These are phyloP conservation scores for Nitzschia sp. DNA, from an alignment of 108 stramenopile species.

Conservation along the genomic window DNA sequence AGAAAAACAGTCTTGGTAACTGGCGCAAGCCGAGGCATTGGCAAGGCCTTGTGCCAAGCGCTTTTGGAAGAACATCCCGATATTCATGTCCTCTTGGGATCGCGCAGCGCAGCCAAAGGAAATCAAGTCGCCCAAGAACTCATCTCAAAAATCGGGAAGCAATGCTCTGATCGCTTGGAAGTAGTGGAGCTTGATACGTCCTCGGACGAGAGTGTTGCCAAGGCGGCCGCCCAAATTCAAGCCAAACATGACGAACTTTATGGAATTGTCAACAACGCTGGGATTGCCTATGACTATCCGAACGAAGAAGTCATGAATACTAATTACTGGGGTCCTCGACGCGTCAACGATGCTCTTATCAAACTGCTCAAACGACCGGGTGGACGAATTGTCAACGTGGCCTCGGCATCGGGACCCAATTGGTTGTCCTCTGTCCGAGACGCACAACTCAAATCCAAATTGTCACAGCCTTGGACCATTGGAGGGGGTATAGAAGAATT, in stretches of 20 bases:
- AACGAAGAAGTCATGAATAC: slow-evolving; percentile 50
- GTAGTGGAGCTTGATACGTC: slow-evolving; percentile 54
- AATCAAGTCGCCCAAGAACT: slow-evolving; percentile 49
- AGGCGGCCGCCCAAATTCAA: slow-evolving; percentile 42
- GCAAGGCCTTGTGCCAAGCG: slow-evolving; percentile 54
- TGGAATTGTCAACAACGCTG: slow-evolving; percentile 77
- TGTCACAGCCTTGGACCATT: slow-evolving; percentile 31
- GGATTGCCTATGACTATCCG: slow-evolving; percentile 28
- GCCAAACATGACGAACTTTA: slow-evolving; percentile 33
- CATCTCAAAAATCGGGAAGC: slow-evolving; percentile 26
- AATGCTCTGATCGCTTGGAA: slow-evolving; percentile 39
- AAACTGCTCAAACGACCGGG: slow-evolving; percentile 32
- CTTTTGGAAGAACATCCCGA: slow-evolving; percentile 52
- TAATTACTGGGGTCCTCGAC: slow-evolving; percentile 57
- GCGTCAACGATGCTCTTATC: slow-evolving; percentile 56
- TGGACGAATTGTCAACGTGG: slow-evolving; percentile 68
- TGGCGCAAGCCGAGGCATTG: slow-evolving; percentile 61
- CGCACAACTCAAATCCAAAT: slow-evolving; percentile 15
- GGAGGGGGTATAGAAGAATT: slow-evolving; percentile 37
- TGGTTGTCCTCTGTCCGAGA: slow-evolving; percentile 12
- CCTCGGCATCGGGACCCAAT: slow-evolving; percentile 53
- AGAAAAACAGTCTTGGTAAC: slow-evolving; percentile 42
- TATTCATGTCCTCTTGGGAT: slow-evolving; percentile 55
- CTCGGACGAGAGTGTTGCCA: slow-evolving; percentile 39
- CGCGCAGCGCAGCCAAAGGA: slow-evolving; percentile 43